phyloP scores from a whole-genome alignment of 768 basidiomycete species.

The Udeniomyces megalosporus region DNA sequence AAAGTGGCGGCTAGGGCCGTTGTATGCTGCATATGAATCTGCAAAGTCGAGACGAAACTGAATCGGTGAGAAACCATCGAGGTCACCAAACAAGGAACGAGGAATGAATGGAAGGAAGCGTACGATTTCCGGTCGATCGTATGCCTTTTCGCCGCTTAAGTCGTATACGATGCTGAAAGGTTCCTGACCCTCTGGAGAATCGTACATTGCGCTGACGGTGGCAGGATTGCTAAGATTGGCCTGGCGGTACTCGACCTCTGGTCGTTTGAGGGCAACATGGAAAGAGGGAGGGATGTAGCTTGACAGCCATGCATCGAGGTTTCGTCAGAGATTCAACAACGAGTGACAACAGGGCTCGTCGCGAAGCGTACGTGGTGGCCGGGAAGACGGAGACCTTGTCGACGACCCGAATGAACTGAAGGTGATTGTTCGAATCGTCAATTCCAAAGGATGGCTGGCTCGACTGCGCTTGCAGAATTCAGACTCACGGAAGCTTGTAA shows the following conservation, averaged over 20 bases:
- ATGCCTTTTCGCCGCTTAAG: conserved; percentile 60
- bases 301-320: too few relatives aligned
- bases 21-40: conserved; percentile 58
- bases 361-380: conserved; percentile 47
- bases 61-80: neutral
- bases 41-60: conserved; percentile 29
- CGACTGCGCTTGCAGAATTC: too few relatives aligned
- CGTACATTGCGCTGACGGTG: conserved; percentile 50
- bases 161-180: conserved; percentile 71
- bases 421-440: too few relatives aligned
- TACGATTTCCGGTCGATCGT: conserved; percentile 60
- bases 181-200: conserved; percentile 50
- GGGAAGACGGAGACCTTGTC: conserved; percentile 44
- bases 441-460: too few relatives aligned
- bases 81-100: too few relatives aligned
- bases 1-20: conserved; percentile 50
- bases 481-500: conserved; percentile 54
- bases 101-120: too few relatives aligned
- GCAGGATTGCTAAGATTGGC: conserved; percentile 61
- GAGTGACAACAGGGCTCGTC: neutral
- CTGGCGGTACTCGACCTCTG: conserved; percentile 53
- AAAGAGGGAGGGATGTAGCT: conserved; percentile 70
- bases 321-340: conserved; percentile 9
- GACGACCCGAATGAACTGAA: conserved; percentile 5
- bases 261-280: conserved; percentile 47